These are phyloP conservation scores for Elsinoe perseae DNA, from an alignment of 2,329 filamentous ascomycete genomes.

Conservation along the genomic window DNA sequence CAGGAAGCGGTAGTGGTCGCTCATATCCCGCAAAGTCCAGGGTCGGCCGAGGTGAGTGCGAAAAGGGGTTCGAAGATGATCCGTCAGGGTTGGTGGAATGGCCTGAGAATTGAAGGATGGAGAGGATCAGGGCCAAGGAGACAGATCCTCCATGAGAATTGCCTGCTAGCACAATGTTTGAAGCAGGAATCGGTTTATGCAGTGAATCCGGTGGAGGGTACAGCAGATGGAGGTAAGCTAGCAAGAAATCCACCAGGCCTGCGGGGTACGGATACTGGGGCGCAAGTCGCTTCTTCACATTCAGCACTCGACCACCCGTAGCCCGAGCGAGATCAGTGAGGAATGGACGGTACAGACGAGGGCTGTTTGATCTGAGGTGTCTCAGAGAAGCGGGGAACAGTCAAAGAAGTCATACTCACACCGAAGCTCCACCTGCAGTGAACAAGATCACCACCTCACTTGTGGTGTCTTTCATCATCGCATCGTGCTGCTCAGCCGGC, in stretches of 20 bases:
- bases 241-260: constrained; percentile 39
- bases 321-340: constrained; percentile 29
- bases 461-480: neutral
- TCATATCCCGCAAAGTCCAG: neutral
- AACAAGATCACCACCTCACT: neutral
- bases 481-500: neutral
- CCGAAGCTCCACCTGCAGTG: neutral
- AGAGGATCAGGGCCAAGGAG: constrained; percentile 34
- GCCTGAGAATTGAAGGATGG: constrained; percentile 24
- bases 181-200: constrained; percentile 36
- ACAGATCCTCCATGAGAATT: constrained; percentile 42
- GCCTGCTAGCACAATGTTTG: constrained; percentile 40
- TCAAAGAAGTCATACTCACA: neutral
- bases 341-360: neutral
- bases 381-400: neutral
- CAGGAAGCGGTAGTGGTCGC: neutral
- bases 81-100: neutral
- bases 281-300: constrained; percentile 41
- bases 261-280: constrained; percentile 43
- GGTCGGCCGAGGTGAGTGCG: neutral
- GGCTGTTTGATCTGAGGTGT: constrained; percentile 2
- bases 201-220: constrained; percentile 37
- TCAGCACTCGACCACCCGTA: constrained; percentile 35
- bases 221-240: constrained; percentile 41
- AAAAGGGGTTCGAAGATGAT: neutral